Conservation (phyloP, 805 yeast genomes). For the Vanderwaltozyma verrucispora region DNA sequence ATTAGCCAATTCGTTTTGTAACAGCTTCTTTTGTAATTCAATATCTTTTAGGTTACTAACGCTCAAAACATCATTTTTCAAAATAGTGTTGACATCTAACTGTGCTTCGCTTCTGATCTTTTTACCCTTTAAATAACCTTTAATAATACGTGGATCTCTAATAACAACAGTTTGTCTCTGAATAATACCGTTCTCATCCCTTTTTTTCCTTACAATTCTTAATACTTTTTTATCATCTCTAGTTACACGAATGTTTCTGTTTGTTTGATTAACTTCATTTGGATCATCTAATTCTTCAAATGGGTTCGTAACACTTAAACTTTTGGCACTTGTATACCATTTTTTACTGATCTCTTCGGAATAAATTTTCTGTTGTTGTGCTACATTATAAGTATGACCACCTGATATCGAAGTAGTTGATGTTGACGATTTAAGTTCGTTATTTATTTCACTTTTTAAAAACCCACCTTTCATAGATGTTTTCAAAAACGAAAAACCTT, state of each 20-base stretch:
- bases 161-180: conserved; percentile 73
- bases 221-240: conserved; percentile 34
- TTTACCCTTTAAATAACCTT: conserved; percentile 68
- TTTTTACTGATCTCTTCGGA: conserved; percentile 82
- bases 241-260: conserved; percentile 18
- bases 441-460: conserved; percentile 26
- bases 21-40: conserved; percentile 59
- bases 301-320: conserved; percentile 37
- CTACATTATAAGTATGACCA: conserved; percentile 70
- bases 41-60: conserved; percentile 72
- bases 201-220: conserved; percentile 65
- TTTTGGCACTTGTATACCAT: conserved; percentile 76
- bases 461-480: conserved; percentile 96
- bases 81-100: conserved; percentile 43
- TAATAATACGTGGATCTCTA: conserved; percentile 77
- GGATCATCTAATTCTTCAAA: conserved; percentile 29
- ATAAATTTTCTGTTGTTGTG: conserved; percentile 80
- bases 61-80: conserved; percentile 21
- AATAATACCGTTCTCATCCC: conserved; percentile 76
- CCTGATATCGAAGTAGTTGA: conserved; percentile 9
- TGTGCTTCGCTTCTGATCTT: conserved; percentile 52
- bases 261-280: conserved; percentile 29
- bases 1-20: conserved; percentile 77
- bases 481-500: conserved; percentile 77
- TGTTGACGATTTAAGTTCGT: background rate